These are phyloP conservation scores for Alternaria burnsii DNA, from an alignment of 2,329 filamentous ascomycete genomes.

Conservation along the genomic window DNA sequence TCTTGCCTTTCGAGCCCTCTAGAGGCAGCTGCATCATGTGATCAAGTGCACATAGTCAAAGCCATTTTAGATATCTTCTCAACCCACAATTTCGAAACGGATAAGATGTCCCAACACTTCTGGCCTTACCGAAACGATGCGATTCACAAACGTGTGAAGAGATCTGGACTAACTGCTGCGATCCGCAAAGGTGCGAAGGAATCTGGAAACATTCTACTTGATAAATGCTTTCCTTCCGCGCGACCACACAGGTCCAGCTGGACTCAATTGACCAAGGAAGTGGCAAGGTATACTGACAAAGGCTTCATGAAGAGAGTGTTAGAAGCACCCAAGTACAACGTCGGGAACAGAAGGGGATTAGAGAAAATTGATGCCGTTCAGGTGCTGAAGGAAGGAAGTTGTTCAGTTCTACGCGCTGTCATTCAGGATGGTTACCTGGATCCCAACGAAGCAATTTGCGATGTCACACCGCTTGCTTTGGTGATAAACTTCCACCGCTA, in stretches of 20 bases:
- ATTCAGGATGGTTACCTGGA: not conserved
- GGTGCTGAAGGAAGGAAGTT: not conserved
- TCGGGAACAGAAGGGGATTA: not conserved
- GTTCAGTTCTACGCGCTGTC: not conserved
- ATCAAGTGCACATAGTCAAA: not conserved
- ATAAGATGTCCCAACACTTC: not conserved
- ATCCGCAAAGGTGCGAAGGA: not conserved
- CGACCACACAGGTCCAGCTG: not conserved
- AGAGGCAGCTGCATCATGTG: constrained; percentile 1
- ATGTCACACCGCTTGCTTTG: not conserved
- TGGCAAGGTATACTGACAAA: not conserved
- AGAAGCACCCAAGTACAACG: not conserved
- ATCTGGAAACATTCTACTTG: not conserved
- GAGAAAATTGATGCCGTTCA: not conserved
- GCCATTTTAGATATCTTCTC: not conserved
- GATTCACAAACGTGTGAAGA: not conserved
- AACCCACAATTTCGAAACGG: not conserved
- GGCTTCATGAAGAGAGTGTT: not conserved
- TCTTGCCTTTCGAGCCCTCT: not conserved
- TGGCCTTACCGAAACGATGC: not conserved
- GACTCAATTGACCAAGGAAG: not conserved
- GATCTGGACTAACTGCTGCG: not conserved
- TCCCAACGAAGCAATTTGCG: not conserved
- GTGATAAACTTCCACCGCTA: not conserved
- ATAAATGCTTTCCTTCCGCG: not conserved